These are phyloP conservation scores for Sextonia rubra DNA, from an alignment of 164 flowering plant species.

Conservation along the genomic window DNA sequence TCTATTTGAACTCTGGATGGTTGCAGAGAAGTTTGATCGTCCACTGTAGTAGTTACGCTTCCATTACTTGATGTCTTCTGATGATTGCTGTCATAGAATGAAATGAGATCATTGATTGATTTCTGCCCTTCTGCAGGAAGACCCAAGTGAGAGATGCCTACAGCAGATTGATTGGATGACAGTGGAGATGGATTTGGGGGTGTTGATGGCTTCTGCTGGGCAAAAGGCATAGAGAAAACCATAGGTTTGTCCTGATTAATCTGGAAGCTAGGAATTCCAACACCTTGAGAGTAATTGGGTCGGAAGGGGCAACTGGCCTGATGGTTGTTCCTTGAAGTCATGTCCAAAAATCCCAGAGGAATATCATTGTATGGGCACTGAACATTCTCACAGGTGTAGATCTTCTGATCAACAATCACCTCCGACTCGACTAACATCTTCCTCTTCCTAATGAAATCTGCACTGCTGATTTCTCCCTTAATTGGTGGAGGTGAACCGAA, in stretches of 20 bases:
- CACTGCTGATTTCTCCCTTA: constrained; percentile 29
- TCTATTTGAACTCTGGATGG: constrained; percentile 28
- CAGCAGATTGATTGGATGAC: constrained; percentile 6
- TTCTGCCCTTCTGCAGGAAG: constrained; percentile 67
- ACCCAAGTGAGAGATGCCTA: constrained; percentile 37
- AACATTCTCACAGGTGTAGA: constrained; percentile 37
- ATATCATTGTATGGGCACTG: constrained; percentile 42
- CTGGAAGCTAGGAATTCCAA: constrained; percentile 26
- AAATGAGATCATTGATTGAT: constrained; percentile 54
- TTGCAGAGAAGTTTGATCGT: constrained; percentile 27
- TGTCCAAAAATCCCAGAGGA: constrained; percentile 43
- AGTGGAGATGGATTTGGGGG: constrained; percentile 14
- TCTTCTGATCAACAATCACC: constrained; percentile 28
- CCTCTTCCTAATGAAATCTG: constrained; percentile 37
- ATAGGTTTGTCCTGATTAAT: constrained; percentile 25
- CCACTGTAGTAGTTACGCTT: constrained; percentile 8
- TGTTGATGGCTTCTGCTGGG: constrained; percentile 32
- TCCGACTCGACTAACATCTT: constrained; percentile 27
- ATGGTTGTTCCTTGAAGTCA: constrained; percentile 48
- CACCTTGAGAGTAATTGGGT: constrained; percentile 12
- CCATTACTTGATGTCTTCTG: constrained; percentile 26
- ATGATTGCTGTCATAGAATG: constrained; percentile 44
- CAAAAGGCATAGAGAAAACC: constrained; percentile 27
- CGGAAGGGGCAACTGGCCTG: constrained; percentile 40
- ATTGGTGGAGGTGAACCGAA: constrained; percentile 17